Conservation (phyloP, 495 filamentous ascomycete genomes). For the Lophium mytilinum region DNA sequence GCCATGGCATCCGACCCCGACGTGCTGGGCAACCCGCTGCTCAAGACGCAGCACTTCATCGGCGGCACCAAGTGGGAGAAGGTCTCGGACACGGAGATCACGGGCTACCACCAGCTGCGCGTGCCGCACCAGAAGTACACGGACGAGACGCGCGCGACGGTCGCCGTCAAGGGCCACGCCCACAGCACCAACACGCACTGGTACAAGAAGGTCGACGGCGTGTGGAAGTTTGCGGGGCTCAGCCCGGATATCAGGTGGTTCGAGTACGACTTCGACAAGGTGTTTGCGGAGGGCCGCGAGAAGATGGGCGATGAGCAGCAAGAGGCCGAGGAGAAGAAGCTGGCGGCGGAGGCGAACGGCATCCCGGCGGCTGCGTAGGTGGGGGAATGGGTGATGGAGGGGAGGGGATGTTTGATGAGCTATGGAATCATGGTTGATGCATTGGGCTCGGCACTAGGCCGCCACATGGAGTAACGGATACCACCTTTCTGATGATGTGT, state of each 20-base stretch:
- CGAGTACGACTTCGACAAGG: constrained; percentile 58
- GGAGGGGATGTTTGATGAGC: not conserved
- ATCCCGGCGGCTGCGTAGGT: not conserved
- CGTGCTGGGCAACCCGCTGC: constrained; percentile 61
- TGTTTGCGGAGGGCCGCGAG: constrained; percentile 33
- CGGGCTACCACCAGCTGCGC: constrained; percentile 69
- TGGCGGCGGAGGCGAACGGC: constrained; percentile 15
- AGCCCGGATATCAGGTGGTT: constrained; percentile 62
- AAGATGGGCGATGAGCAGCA: constrained; percentile 25
- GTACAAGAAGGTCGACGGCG: constrained; percentile 65
- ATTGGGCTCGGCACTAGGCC: no score
- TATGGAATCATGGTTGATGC: not conserved
- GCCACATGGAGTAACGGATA: no score
- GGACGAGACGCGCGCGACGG: constrained; percentile 41
- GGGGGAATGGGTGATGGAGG: not conserved
- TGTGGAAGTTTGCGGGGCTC: constrained; percentile 78
- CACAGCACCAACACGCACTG: constrained; percentile 65
- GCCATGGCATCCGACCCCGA: constrained; percentile 56
- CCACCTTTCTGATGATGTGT: no score
- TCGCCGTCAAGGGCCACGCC: constrained; percentile 56
- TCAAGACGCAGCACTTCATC: constrained; percentile 72
- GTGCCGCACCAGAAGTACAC: constrained; percentile 65
- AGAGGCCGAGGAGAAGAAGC: no score
- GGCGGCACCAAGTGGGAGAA: constrained; percentile 66
- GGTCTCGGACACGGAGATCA: constrained; percentile 56